phyloP scores from a whole-genome alignment of 768 basidiomycete genomes.

The Pleurotus citrinopileatus region DNA sequence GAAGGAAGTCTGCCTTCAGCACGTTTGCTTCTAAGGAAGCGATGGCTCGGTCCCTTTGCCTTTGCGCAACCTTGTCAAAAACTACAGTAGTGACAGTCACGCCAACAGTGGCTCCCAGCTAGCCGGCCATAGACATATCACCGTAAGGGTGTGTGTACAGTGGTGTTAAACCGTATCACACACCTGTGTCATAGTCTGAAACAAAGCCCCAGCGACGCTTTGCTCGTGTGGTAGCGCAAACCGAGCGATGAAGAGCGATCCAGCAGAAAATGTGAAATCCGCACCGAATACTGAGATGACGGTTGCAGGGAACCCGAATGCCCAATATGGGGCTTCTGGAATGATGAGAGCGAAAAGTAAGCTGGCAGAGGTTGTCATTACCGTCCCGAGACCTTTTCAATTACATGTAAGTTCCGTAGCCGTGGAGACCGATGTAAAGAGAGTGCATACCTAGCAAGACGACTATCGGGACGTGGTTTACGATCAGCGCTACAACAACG shows the following conservation, averaged over 20 bases:
- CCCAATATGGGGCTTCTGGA: slow-evolving; percentile 63
- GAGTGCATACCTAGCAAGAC: slow-evolving; percentile 53
- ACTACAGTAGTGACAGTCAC: neutral
- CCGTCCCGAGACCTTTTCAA: slow-evolving; percentile 47
- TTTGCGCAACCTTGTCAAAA: neutral
- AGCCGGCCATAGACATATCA: no score
- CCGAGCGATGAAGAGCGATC: slow-evolving; percentile 73
- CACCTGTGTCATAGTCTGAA: slow-evolving; percentile 78
- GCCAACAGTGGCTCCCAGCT: neutral
- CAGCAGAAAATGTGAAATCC: slow-evolving; percentile 73
- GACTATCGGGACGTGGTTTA: slow-evolving; percentile 52
- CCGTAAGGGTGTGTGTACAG: no score
- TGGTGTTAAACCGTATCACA: neutral
- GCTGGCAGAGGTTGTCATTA: slow-evolving; percentile 53
- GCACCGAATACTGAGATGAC: slow-evolving; percentile 69
- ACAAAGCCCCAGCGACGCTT: slow-evolving; percentile 70
- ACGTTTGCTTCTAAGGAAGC: neutral
- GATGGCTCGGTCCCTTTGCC: neutral
- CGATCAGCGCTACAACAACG: slow-evolving; percentile 56
- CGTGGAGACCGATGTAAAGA: no score
- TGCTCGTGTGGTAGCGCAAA: slow-evolving; percentile 67
- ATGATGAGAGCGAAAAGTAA: slow-evolving; percentile 69
- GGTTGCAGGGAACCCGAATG: slow-evolving; percentile 70
- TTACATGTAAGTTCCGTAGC: no score
- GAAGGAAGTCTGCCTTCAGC: neutral